A percentile compares a stretch with the other conserved stretches of the same genome.
Conservation (phyloP, 805 yeast species). For the Scheffersomyces lignosus region DNA sequence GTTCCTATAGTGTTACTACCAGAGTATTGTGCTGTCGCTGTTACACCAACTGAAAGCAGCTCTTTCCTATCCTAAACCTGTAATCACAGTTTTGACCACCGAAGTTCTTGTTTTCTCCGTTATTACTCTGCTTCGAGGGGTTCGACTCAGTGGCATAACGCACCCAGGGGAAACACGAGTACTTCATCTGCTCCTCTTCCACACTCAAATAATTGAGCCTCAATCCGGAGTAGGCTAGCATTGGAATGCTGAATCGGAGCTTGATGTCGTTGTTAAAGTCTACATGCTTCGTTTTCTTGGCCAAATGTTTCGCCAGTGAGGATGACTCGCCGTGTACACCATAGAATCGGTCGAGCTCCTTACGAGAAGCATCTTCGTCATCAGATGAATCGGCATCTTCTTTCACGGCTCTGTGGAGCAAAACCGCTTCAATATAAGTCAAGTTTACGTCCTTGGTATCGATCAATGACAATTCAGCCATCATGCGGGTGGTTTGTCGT, state of each 20-base stretch:
- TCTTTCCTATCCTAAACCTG: slow-evolving; percentile 22
- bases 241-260: slow-evolving; percentile 37
- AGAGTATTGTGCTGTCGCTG: not conserved
- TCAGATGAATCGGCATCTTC: slow-evolving; percentile 1
- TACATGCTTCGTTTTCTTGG: slow-evolving; percentile 10
- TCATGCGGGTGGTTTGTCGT: slow-evolving; percentile 51
- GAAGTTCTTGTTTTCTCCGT: not conserved
- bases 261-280: slow-evolving; percentile 22
- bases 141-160: slow-evolving; percentile 42
- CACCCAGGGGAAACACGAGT: slow-evolving; percentile 80
- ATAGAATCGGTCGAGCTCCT: slow-evolving; percentile 24
- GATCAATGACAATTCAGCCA: slow-evolving; percentile 46
- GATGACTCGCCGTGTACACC: slow-evolving; percentile 38
- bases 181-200: slow-evolving; percentile 58
- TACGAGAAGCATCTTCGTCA: slow-evolving; percentile 8
- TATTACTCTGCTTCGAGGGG: not conserved
- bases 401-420: slow-evolving; percentile 5
- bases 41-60: slow-evolving; percentile 15
- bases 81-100: slow-evolving; percentile 10
- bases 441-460: slow-evolving; percentile 17
- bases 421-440: slow-evolving; percentile 9
- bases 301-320: slow-evolving; percentile 23
- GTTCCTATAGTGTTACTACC: not conserved
- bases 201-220: slow-evolving; percentile 67
- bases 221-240: slow-evolving; percentile 63